phyloP scores from a whole-genome alignment of 2,329 filamentous ascomycete species.

The Cryphonectria japonica region DNA sequence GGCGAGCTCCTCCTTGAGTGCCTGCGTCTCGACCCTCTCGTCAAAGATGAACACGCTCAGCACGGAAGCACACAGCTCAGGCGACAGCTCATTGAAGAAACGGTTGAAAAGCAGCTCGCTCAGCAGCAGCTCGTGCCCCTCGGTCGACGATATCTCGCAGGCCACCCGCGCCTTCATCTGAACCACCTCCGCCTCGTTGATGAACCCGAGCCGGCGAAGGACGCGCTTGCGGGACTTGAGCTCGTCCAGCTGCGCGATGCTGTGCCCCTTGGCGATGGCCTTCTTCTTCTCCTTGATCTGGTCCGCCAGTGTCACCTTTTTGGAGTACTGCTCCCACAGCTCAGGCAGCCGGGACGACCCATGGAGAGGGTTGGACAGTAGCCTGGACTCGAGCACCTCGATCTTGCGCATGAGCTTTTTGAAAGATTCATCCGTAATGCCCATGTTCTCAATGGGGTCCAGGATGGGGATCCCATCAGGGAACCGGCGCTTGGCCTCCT shows the following conservation, averaged over 20 bases:
- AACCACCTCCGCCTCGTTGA: slow-evolving; percentile 93
- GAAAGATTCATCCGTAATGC: slow-evolving; percentile 88
- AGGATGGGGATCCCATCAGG: slow-evolving; percentile 88
- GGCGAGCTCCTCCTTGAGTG: slow-evolving; percentile 79
- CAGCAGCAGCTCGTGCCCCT: slow-evolving; percentile 89
- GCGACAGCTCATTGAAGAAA: slow-evolving; percentile 94
- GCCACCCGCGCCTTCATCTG: slow-evolving; percentile 96
- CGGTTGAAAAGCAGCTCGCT: slow-evolving; percentile 94
- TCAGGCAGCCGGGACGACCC: slow-evolving; percentile 82
- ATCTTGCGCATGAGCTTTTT: slow-evolving; percentile 95
- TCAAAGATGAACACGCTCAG: slow-evolving; percentile 97
- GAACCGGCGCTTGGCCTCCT: slow-evolving; percentile 84
- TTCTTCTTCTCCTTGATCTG: slow-evolving; percentile 90
- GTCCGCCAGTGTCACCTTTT: slow-evolving; percentile 74
- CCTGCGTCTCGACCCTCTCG: slow-evolving; percentile 82
- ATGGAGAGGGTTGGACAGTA: slow-evolving; percentile 88
- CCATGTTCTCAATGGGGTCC: slow-evolving; percentile 96
- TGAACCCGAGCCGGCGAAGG: slow-evolving; percentile 89
- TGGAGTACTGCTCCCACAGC: slow-evolving; percentile 84
- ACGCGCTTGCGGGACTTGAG: slow-evolving; percentile 96
- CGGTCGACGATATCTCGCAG: slow-evolving; percentile 91
- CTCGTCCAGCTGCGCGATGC: slow-evolving; percentile 91
- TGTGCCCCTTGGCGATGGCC: slow-evolving; percentile 81
- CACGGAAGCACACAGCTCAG: slow-evolving; percentile 83
- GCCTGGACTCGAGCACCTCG: slow-evolving; percentile 88